Conservation (phyloP, 1,284 basidiomycete genomes). For the Cryptococcus amylolentus region DNA sequence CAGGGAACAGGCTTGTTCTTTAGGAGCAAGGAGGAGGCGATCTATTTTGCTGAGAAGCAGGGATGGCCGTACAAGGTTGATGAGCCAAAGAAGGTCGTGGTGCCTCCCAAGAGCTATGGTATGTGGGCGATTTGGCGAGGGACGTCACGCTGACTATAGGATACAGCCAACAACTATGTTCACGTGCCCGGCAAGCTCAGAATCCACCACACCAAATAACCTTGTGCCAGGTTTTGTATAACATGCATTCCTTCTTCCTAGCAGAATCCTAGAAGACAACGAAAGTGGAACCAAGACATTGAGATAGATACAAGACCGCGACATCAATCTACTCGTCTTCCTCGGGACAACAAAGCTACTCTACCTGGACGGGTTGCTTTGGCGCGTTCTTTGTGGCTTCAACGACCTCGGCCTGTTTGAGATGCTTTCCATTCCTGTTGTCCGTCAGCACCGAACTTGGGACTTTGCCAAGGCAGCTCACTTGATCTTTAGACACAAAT, state of each 20-base stretch:
- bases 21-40: conserved; percentile 83
- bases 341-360: too few relatives aligned
- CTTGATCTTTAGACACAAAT: conserved; percentile 31
- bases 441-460: neutral
- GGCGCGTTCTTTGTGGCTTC: neutral
- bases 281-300: too few relatives aligned
- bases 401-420: neutral
- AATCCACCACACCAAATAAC: conserved; percentile 86
- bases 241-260: conserved; percentile 3
- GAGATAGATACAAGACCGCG: too few relatives aligned
- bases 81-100: conserved; percentile 63
- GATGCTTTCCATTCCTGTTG: neutral
- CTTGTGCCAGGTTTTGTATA: conserved; percentile 30
- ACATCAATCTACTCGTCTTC: too few relatives aligned
- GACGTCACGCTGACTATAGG: neutral
- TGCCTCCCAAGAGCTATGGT: conserved; percentile 87
- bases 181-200: conserved; percentile 79
- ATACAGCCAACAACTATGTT: conserved; percentile 72
- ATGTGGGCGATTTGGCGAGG: conserved; percentile 12
- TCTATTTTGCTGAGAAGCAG: conserved; percentile 65
- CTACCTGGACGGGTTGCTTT: too few relatives aligned
- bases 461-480: conserved; percentile 10
- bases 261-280: neutral
- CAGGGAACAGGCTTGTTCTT: conserved; percentile 87
- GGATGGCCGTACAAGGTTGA: conserved; percentile 60